Evolutionary conservation across 1,284 basidiomycete species (phyloP), one percentile per base, ranked within the genome.

Genomic region (Ceratobasidium sp.): DNA sequence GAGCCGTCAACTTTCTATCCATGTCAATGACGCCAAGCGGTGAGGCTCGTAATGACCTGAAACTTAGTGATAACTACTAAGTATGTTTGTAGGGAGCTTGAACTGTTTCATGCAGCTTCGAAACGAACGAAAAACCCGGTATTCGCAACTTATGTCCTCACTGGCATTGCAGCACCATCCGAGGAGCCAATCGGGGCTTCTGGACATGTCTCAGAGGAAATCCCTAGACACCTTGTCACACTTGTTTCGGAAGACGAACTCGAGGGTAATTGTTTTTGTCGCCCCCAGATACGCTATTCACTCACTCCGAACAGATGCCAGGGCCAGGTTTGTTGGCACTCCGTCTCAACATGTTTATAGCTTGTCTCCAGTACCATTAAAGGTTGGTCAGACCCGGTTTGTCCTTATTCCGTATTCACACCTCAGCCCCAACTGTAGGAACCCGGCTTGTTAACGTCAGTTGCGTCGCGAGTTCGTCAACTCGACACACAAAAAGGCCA

Each of bases 1-100:
- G 63, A 92, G 90, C 77, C 84, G 89, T 74, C 85, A 85, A 56
- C 83, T 90, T 53, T 82, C 83, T 0, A 82, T 92, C 66, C 88
- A 92, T 76, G 89, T 92, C 75, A 90, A 91, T 77, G 79, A 80
- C 42, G 90, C 91, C 11, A 92, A 91, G 79, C 88, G 87, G 90
- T 91, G 75, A 77, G 85, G 72, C 70, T 8, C 36, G 6, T 11
- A 30, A 14, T 18, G 1, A 40, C 11, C 28, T 89, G 11, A 90
- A n/a, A 28, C 30, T 64, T 18, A 40, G 40, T 23, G 18, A 62
- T 44, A 42, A 48, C 16, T 7, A 61, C 63, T 40, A 33, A 38
- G 21, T 36, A 38, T 40, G 60, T 18, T 54, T 33, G 12, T 76
- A 92, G 90, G 76, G 87, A 88, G 77, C 83, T 92, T n/a, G 85